Percentiles rank a stretch among this genome's conserved stretches.
Evolutionary conservation across 2,329 filamentous ascomycete species (phyloP).

Genomic region (Periconia digitata): DNA sequence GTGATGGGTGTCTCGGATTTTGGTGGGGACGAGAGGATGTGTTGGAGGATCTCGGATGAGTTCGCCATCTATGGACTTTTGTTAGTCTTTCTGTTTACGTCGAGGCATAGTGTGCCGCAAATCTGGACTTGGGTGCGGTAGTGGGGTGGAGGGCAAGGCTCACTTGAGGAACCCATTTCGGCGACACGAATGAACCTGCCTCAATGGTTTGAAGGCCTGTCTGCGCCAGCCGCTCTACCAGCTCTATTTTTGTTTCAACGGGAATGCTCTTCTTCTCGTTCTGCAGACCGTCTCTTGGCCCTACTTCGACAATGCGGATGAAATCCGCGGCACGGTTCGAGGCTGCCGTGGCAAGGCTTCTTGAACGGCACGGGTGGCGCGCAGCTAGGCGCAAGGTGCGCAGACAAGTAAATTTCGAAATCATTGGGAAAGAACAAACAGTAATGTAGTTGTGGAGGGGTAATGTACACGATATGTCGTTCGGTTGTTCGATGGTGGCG

Average conservation of each 20-base stretch:
- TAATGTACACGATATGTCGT: neutral
- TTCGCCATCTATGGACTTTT: conserved; percentile 67
- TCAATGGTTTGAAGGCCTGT: conserved; percentile 76
- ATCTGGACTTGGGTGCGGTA: neutral
- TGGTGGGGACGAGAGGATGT: conserved; percentile 63
- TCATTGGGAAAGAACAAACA: conserved; percentile 17
- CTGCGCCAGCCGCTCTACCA: conserved; percentile 68
- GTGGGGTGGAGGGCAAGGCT: neutral
- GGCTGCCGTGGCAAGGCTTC: conserved; percentile 37
- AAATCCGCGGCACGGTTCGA: conserved; percentile 40
- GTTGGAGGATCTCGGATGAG: conserved; percentile 71
- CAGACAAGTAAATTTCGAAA: conserved; percentile 32
- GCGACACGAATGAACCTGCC: conserved; percentile 78
- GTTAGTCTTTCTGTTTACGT: conserved; percentile 43
- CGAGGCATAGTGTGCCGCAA: neutral
- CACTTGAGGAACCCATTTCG: conserved; percentile 83
- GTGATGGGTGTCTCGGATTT: conserved; percentile 59
- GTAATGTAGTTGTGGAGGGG: neutral
- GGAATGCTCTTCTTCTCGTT: conserved; percentile 76
- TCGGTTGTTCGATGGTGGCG: neutral
- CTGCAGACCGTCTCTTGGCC: conserved; percentile 82
- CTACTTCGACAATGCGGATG: conserved; percentile 75
- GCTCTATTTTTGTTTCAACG: conserved; percentile 71
- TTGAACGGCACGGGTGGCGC: conserved; percentile 29
- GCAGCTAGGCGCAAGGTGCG: conserved; percentile 39